Percentiles rank a stretch among this genome's conserved stretches.
phyloP scores from a whole-genome alignment of 2,329 filamentous ascomycete species.

The Ceratocystis huliohia region DNA sequence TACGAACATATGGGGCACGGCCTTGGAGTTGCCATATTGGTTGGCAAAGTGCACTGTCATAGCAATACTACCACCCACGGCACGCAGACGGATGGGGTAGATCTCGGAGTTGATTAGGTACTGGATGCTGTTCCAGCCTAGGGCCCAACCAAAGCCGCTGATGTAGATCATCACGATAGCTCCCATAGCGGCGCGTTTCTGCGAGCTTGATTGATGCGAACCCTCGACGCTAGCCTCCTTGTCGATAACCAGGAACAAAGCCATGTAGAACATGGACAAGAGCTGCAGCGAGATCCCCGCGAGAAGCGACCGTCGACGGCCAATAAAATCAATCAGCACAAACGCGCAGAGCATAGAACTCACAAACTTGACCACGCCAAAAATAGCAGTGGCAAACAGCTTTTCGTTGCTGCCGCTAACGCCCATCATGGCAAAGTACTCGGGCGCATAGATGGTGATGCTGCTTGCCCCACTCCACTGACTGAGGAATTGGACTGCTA shows the following conservation, averaged over 20 bases:
- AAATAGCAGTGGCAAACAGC: slow-evolving; percentile 61
- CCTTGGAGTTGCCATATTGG: slow-evolving; percentile 64
- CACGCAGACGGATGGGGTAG: slow-evolving; percentile 61
- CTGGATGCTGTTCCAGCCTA: slow-evolving; percentile 65
- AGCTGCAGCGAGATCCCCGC: slow-evolving; percentile 48
- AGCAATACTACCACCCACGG: slow-evolving; percentile 54
- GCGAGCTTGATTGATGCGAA: slow-evolving; percentile 30
- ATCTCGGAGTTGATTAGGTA: slow-evolving; percentile 68
- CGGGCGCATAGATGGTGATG: slow-evolving; percentile 64
- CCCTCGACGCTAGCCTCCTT: slow-evolving; percentile 30
- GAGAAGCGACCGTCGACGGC: slow-evolving; percentile 55
- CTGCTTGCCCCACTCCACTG: slow-evolving; percentile 63
- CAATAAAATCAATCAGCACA: slow-evolving; percentile 68
- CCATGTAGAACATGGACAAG: slow-evolving; percentile 50
- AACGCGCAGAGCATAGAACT: slow-evolving; percentile 57
- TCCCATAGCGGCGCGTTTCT: slow-evolving; percentile 48
- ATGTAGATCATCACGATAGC: slow-evolving; percentile 64
- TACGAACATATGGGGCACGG: slow-evolving; percentile 63
- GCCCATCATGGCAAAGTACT: slow-evolving; percentile 61
- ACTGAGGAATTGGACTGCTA: slow-evolving; percentile 56
- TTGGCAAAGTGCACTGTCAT: slow-evolving; percentile 73
- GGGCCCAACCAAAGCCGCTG: slow-evolving; percentile 55
- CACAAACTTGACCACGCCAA: slow-evolving; percentile 61
- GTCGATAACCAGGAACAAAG: slow-evolving; percentile 42
- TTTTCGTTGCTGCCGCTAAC: slow-evolving; percentile 55